These are phyloP conservation scores for Exophiala sp. DNA, from an alignment of 2,329 filamentous ascomycete genomes.

Conservation along the genomic window DNA sequence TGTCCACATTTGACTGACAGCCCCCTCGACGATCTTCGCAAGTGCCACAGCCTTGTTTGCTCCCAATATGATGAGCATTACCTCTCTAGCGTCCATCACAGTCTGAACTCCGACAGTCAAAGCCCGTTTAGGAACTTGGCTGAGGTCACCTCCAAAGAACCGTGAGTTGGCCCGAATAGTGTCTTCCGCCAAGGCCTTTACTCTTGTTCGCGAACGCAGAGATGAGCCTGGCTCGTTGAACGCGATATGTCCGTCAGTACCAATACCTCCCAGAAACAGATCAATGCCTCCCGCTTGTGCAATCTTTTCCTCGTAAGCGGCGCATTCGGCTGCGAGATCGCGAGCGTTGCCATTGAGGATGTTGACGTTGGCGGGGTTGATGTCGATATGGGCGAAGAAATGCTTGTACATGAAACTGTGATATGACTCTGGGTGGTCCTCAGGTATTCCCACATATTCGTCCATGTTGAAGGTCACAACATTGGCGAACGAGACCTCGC, in stretches of 20 bases:
- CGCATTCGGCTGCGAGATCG: slow-evolving; percentile 72
- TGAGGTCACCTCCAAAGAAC: slow-evolving; percentile 74
- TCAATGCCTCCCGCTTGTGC: slow-evolving; percentile 73
- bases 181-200: slow-evolving; percentile 84
- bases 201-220: slow-evolving; percentile 70
- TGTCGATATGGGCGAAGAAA: slow-evolving; percentile 83
- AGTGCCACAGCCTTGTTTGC: slow-evolving; percentile 77
- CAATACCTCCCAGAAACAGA: slow-evolving; percentile 79
- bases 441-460: slow-evolving; percentile 79
- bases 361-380: slow-evolving; percentile 76
- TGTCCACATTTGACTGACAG: slow-evolving; percentile 89
- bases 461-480: slow-evolving; percentile 94
- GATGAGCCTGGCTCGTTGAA: slow-evolving; percentile 88
- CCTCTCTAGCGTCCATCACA: slow-evolving; percentile 74
- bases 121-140: slow-evolving; percentile 74
- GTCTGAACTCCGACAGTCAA: slow-evolving; percentile 83
- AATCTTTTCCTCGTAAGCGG: slow-evolving; percentile 76
- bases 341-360: slow-evolving; percentile 77
- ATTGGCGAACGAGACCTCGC: slow-evolving; percentile 76
- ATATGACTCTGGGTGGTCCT: slow-evolving; percentile 80
- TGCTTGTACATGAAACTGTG: slow-evolving; percentile 93
- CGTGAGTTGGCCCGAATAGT: slow-evolving; percentile 81
- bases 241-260: slow-evolving; percentile 81
- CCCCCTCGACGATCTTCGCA: slow-evolving; percentile 75
- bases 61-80: slow-evolving; percentile 77